phyloP scores from a whole-genome alignment of 495 filamentous ascomycete species.

The Amorphotheca resinae region DNA sequence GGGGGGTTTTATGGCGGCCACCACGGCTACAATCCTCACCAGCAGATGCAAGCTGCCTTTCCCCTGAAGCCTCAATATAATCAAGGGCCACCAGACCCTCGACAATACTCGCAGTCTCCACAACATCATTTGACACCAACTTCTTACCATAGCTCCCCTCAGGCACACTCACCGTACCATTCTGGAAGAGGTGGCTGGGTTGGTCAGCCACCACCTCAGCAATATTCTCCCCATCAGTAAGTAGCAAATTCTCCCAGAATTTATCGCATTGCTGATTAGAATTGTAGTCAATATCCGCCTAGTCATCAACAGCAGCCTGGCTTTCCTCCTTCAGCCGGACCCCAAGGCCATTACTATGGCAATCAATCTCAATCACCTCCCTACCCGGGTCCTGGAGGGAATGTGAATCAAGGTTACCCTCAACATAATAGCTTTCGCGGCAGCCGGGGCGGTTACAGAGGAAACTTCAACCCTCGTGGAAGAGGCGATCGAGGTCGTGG shows the following conservation, averaged over 20 bases:
- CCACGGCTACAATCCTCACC: conserved; percentile 25
- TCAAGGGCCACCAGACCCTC: conserved; percentile 27
- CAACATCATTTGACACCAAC: conserved; percentile 39
- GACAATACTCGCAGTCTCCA: conserved; percentile 44
- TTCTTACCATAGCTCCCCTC: conserved; percentile 44
- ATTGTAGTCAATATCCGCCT: conserved; percentile 32
- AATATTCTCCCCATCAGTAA: conserved; percentile 42
- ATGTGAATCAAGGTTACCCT: conserved; percentile 38
- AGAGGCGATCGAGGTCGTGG: conserved; percentile 25
- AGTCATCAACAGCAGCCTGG: conserved; percentile 29
- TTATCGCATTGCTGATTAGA: conserved; percentile 17
- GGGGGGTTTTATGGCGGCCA: conserved; percentile 24
- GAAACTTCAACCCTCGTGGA: conserved; percentile 21
- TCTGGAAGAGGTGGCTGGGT: conserved; percentile 43
- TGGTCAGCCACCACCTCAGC: conserved; percentile 31
- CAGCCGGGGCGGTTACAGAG: conserved; percentile 21
- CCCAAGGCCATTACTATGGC: conserved; percentile 41
- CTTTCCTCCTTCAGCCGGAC: conserved; percentile 31
- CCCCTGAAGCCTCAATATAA: conserved; percentile 22
- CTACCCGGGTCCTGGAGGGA: conserved; percentile 36
- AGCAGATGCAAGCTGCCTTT: conserved; percentile 26
- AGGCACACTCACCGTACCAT: conserved; percentile 51
- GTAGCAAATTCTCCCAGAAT: not conserved
- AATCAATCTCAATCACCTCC: conserved; percentile 41
- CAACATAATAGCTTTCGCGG: conserved; percentile 24